Evolutionary conservation across 2,329 filamentous ascomycete species (phyloP).

Genomic region (Biscogniauxia mediterranea): DNA sequence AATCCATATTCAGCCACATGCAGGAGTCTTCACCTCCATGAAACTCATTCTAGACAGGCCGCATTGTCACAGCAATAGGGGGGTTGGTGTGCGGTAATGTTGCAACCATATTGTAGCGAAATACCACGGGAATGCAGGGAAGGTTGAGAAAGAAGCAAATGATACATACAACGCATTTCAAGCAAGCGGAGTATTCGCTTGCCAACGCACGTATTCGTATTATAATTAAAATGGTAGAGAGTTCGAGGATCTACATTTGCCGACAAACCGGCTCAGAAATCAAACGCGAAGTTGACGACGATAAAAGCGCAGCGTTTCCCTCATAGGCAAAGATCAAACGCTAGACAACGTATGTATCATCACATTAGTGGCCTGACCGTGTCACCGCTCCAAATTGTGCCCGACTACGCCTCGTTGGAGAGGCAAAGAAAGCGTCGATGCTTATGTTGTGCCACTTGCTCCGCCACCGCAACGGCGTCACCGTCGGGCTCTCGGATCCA

Average conservation of each 20-base stretch:
- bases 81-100: background rate
- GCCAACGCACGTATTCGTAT: background rate
- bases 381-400: background rate
- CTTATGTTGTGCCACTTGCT: background rate
- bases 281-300: background rate
- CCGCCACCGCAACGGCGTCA: background rate
- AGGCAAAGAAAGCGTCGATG: background rate
- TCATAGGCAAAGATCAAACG: background rate
- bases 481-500: background rate
- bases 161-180: background rate
- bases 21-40: background rate
- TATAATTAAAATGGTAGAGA: background rate
- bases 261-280: background rate
- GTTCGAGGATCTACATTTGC: background rate
- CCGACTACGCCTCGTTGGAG: background rate
- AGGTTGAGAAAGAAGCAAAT: background rate
- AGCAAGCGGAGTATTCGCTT: background rate
- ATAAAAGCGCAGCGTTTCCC: background rate
- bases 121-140: background rate
- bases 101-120: background rate
- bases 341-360: background rate
- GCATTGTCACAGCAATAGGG: background rate
- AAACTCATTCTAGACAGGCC: background rate
- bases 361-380: background rate
- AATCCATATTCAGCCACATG: background rate